These are phyloP conservation scores for Entelexis sorbosivorans DNA, from an alignment of 1,139 yeast species.

Conservation along the genomic window DNA sequence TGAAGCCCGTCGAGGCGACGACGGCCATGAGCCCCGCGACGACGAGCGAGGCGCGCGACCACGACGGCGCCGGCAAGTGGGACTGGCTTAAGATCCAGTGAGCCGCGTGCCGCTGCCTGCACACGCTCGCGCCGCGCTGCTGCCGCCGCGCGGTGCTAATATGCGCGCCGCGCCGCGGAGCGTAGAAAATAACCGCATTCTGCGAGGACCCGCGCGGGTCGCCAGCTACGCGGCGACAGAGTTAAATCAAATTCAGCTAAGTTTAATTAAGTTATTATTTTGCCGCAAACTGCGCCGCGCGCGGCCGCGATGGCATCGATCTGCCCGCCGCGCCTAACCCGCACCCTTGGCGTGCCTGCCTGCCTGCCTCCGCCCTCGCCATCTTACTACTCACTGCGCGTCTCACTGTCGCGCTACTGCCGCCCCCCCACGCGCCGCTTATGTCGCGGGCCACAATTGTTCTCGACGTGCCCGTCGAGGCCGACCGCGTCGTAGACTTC, in stretches of 20 bases:
- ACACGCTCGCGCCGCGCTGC: neutral
- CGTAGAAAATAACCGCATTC: conserved; percentile 1
- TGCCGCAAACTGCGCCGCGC: too few species aligned
- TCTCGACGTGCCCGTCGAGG: conserved; percentile 20
- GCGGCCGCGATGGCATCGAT: too few species aligned
- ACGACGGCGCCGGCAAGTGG: conserved; percentile 24
- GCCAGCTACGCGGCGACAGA: neutral
- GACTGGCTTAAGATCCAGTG: conserved; percentile 27
- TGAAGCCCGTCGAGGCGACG: conserved; percentile 18
- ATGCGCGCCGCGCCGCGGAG: neutral
- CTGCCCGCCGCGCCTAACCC: neutral
- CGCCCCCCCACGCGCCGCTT: too few species aligned
- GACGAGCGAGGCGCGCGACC: neutral
- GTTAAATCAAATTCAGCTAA: neutral
- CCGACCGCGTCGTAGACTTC: conserved; percentile 62
- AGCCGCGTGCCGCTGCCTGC: neutral
- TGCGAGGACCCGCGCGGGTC: neutral
- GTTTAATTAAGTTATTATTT: neutral
- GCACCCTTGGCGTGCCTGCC: too few species aligned
- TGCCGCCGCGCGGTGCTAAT: neutral
- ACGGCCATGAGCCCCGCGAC: conserved; percentile 18
- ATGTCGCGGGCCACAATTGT: conserved; percentile 15
- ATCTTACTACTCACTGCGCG: neutral
- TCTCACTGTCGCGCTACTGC: too few species aligned
- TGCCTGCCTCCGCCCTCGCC: too few species aligned